Evolutionary conservation across 2,329 filamentous ascomycete species (phyloP).

Genomic region (Catunica adiposa): DNA sequence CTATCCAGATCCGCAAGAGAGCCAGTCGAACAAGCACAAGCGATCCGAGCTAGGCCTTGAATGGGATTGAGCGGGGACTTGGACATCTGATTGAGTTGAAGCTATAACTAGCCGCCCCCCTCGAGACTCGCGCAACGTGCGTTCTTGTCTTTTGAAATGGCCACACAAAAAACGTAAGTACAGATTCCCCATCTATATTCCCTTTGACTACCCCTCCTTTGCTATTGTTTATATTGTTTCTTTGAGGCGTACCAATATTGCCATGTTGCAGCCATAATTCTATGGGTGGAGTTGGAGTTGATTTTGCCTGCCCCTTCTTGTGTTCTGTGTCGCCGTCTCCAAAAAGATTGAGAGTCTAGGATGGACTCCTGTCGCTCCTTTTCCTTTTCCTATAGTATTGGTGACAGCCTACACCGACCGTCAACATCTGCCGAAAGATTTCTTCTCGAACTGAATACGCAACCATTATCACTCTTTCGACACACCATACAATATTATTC

Average conservation of each 20-base stretch:
- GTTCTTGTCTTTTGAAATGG: conserved; percentile 12
- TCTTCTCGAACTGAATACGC: too few relatives aligned
- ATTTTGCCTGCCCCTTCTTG: not conserved
- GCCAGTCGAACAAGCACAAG: conserved; percentile 2
- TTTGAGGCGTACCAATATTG: not conserved
- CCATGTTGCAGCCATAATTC: not conserved
- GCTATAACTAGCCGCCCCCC: conserved; percentile 11
- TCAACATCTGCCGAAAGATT: not conserved
- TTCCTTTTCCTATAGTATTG: not conserved
- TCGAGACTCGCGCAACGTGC: conserved; percentile 9
- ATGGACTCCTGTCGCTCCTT: not conserved
- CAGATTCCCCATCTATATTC: not conserved
- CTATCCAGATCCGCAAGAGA: not conserved
- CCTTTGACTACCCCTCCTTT: conserved; percentile 2
- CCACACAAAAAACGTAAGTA: conserved; percentile 13
- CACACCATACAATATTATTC: too few relatives aligned
- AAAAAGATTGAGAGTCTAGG: too few relatives aligned
- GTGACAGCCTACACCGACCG: not conserved
- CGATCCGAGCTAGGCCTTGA: conserved; percentile 3
- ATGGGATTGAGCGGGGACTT: not conserved
- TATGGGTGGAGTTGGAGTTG: not conserved
- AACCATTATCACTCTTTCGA: too few relatives aligned
- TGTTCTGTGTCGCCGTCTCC: not conserved
- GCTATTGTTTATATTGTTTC: not conserved
- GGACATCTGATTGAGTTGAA: conserved; percentile 2